These are phyloP conservation scores for Starmerella cellae DNA, from an alignment of 805 yeast species.

Conservation along the genomic window DNA sequence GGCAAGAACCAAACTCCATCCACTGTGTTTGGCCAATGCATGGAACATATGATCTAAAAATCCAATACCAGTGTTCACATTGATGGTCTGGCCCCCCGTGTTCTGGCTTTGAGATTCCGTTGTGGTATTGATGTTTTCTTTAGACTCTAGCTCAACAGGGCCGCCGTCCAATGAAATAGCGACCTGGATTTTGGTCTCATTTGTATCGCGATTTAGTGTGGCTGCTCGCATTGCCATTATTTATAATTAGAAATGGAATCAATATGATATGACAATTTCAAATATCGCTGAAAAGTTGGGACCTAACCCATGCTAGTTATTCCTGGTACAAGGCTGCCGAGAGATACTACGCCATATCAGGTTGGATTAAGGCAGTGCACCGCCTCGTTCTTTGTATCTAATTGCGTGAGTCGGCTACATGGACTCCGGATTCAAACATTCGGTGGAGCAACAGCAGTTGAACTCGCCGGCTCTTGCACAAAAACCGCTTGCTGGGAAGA, in stretches of 20 bases:
- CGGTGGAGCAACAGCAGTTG: not conserved
- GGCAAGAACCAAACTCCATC: slow-evolving; percentile 83
- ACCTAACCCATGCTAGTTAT: too few species aligned
- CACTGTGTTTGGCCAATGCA: slow-evolving; percentile 91
- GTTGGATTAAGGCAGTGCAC: too few species aligned
- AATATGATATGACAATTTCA: too few species aligned
- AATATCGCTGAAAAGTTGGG: not conserved
- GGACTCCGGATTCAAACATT: too few species aligned
- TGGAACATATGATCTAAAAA: slow-evolving; percentile 95
- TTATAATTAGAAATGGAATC: not conserved
- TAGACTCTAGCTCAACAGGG: slow-evolving; percentile 43
- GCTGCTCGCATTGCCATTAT: slow-evolving; percentile 28
- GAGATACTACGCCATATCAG: too few species aligned
- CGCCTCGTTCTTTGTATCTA: too few species aligned
- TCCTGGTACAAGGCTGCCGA: too few species aligned
- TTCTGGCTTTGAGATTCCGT: slow-evolving; percentile 56
- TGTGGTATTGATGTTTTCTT: slow-evolving; percentile 24
- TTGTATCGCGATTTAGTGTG: slow-evolving; percentile 55
- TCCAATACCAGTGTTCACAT: slow-evolving; percentile 84
- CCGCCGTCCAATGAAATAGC: slow-evolving; percentile 83
- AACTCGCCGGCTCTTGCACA: not conserved
- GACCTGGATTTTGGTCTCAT: slow-evolving; percentile 86
- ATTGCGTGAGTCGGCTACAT: too few species aligned
- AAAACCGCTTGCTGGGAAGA: too few species aligned
- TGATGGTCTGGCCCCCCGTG: slow-evolving; percentile 58